A percentile compares a stretch with the other conserved stretches of the same genome.
phyloP scores from a whole-genome alignment of 306 rosid species.

The Lotus japonicus region DNA sequence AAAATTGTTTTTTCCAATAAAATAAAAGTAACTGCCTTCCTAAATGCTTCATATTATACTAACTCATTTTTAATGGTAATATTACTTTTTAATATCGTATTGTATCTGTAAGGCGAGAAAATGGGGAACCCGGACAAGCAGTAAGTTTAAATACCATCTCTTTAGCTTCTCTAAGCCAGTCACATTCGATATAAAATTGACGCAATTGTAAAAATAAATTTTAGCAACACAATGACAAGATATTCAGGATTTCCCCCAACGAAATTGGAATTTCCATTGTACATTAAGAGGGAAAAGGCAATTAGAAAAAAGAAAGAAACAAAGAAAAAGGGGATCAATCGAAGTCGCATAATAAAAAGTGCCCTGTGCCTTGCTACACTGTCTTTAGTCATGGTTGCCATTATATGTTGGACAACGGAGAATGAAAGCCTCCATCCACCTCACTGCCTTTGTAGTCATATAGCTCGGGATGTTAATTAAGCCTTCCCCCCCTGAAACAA shows the following conservation, averaged over 20 bases:
- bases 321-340: conserved; percentile 8
- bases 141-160: neutral
- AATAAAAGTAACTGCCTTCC: neutral
- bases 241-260: conserved; percentile 13
- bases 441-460: conserved; percentile 9
- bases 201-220: conserved; percentile 3
- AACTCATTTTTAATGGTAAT: neutral
- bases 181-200: neutral
- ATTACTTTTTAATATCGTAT: neutral
- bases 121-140: neutral
- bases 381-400: conserved; percentile 19
- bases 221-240: conserved; percentile 1
- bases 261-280: conserved; percentile 20
- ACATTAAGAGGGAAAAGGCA: conserved; percentile 1
- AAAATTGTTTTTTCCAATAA: too few relatives aligned
- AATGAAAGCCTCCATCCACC: conserved; percentile 16
- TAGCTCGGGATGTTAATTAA: conserved; percentile 2
- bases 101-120: neutral
- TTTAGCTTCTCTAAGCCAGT: too few relatives aligned
- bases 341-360: conserved; percentile 17
- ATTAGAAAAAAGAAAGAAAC: neutral
- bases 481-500: conserved; percentile 34
- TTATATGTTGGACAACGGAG: conserved; percentile 12
- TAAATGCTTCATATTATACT: neutral
- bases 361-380: conserved; percentile 16